phyloP scores from a whole-genome alignment of 371 early-diverging fungal genomes.

The Dinochytrium kinnereticum region DNA sequence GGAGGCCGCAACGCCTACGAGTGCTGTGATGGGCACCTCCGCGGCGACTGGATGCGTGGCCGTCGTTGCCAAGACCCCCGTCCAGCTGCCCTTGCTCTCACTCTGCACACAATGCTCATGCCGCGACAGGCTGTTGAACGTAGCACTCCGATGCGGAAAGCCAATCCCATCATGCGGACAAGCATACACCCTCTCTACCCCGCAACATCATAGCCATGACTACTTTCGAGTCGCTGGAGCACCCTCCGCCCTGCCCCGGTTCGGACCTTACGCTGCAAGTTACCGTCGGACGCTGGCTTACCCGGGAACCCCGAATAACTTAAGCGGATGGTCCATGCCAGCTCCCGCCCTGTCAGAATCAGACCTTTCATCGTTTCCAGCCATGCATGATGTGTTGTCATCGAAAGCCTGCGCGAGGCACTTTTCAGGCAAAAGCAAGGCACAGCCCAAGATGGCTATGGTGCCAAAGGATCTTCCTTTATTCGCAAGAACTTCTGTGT shows the following conservation, averaged over 20 bases:
- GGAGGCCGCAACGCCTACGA: too few relatives aligned
- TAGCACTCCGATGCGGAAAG: neutral
- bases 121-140: neutral
- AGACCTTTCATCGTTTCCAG: neutral
- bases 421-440: neutral
- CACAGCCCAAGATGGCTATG: neutral
- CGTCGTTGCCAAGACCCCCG: neutral
- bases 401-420: slow-evolving; percentile 2
- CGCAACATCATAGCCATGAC: neutral
- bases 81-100: neutral
- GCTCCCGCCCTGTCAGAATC: neutral
- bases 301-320: neutral
- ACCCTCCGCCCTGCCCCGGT: neutral
- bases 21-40: too few relatives aligned
- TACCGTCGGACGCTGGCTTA: neutral
- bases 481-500: neutral
- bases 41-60: too few relatives aligned
- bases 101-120: neutral
- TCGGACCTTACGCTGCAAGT: neutral
- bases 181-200: neutral
- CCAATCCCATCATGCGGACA: neutral
- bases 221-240: neutral
- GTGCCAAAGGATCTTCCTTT: neutral
- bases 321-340: neutral
- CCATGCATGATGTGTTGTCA: neutral